Percentiles rank a stretch among this genome's conserved stretches.
Conservation (phyloP, 2,329 filamentous ascomycete species). For the Emydomyces testavorans region DNA sequence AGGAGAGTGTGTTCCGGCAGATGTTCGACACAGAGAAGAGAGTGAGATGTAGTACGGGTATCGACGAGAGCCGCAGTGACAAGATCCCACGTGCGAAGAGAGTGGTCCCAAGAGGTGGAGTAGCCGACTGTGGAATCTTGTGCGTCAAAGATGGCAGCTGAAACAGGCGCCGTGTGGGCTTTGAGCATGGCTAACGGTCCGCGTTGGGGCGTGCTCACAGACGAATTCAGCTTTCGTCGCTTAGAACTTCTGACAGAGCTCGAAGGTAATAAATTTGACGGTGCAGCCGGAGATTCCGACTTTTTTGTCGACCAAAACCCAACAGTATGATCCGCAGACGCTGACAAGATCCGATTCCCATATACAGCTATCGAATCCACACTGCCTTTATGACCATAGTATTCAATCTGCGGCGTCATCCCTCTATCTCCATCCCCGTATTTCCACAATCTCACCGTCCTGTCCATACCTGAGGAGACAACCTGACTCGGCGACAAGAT, state of each 20-base stretch:
- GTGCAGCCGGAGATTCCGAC: conserved; percentile 60
- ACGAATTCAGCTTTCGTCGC: conserved; percentile 58
- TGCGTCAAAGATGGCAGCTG: conserved; percentile 72
- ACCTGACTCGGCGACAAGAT: conserved; percentile 70
- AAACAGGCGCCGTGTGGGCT: conserved; percentile 62
- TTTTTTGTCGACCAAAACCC: conserved; percentile 84
- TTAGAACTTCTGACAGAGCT: conserved; percentile 55
- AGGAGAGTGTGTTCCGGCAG: conserved; percentile 54
- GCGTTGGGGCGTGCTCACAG: conserved; percentile 53
- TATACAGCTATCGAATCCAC: conserved; percentile 68
- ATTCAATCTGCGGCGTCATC: conserved; percentile 63
- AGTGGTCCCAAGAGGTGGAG: conserved; percentile 82
- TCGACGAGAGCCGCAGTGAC: conserved; percentile 68
- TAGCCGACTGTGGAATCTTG: conserved; percentile 81
- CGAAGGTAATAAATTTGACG: conserved; percentile 56
- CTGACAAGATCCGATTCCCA: conserved; percentile 67
- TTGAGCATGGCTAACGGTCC: conserved; percentile 66
- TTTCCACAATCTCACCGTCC: conserved; percentile 81
- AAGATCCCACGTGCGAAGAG: conserved; percentile 80
- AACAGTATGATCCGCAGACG: conserved; percentile 68
- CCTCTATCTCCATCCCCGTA: conserved; percentile 57
- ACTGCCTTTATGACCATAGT: conserved; percentile 67
- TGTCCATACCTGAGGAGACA: conserved; percentile 72
- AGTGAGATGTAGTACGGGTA: conserved; percentile 70
- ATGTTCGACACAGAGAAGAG: conserved; percentile 66